A percentile compares a stretch with the other conserved stretches of the same genome.
phyloP scores from a whole-genome alignment of 371 early-diverging fungal species.

The Mucor lusitanicus region DNA sequence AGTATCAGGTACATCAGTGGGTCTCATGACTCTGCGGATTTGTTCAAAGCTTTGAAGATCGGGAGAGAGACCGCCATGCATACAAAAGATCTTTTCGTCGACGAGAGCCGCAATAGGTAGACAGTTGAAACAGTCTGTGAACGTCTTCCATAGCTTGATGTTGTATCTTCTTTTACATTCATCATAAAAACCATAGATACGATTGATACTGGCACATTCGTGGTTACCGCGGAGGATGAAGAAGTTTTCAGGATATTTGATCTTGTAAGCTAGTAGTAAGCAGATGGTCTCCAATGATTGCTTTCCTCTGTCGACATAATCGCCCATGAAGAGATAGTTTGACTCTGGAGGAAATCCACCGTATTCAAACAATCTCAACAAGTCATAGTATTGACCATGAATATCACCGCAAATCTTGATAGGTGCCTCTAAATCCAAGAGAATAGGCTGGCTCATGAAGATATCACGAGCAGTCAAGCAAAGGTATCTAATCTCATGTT shows the following conservation, averaged over 20 bases:
- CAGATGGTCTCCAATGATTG: slow-evolving; percentile 80
- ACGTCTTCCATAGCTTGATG: slow-evolving; percentile 95
- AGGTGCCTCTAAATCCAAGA: slow-evolving; percentile 93
- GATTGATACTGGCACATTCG: slow-evolving; percentile 91
- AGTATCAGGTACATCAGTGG: slow-evolving; percentile 96
- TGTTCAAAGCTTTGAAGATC: slow-evolving; percentile 90
- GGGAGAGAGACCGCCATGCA: slow-evolving; percentile 98
- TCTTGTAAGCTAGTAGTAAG: slow-evolving; percentile 85
- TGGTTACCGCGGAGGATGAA: slow-evolving; percentile 96
- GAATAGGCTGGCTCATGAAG: slow-evolving; percentile 89
- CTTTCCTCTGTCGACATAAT: slow-evolving; percentile 95
- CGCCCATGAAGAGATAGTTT: slow-evolving; percentile 93
- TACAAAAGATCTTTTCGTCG: slow-evolving; percentile 95
- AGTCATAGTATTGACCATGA: slow-evolving; percentile 93
- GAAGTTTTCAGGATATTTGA: slow-evolving; percentile 95
- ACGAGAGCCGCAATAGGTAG: slow-evolving; percentile 96
- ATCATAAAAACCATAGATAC: slow-evolving; percentile 99
- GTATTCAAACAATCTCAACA: slow-evolving; percentile 89
- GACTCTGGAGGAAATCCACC: slow-evolving; percentile 91
- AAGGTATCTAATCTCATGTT: slow-evolving; percentile 84
- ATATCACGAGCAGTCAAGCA: slow-evolving; percentile 87
- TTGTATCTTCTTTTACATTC: slow-evolving; percentile 95
- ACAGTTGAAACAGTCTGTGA: slow-evolving; percentile 97
- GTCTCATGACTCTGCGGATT: slow-evolving; percentile 86
- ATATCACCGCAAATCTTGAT: slow-evolving; percentile 87